Conservation (phyloP, 345 rosid species). For the thale cress (Arabidopsis thaliana) region TAIR10.1 NC_003074.8:22874001-22874500, state of each 20-base stretch:
- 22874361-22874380: constrained; percentile 28
- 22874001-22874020: neutral
- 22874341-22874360: constrained; percentile 22
- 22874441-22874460: constrained; percentile 38
- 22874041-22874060: neutral
- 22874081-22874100: neutral
- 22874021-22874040: neutral
- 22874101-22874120: too few species aligned
- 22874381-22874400: constrained; percentile 34
- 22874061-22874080: neutral
- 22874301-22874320: constrained; percentile 39
- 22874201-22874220: constrained; percentile 13
- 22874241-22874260: constrained; percentile 38
- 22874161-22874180: constrained; percentile 20
- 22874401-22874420: constrained; percentile 24
- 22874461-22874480: constrained; percentile 38
- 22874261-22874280: constrained; percentile 40
- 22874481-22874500: constrained; percentile 22
- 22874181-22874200: constrained; percentile 18
- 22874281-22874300: constrained; percentile 40
- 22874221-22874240: constrained; percentile 12
- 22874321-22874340: constrained; percentile 32
- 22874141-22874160: constrained; percentile 19
- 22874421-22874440: constrained; percentile 29
- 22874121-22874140: constrained; percentile 13